These are phyloP conservation scores for Larix kaempferi DNA, from an alignment of 75 land plant genomes.

Conservation along the genomic window DNA sequence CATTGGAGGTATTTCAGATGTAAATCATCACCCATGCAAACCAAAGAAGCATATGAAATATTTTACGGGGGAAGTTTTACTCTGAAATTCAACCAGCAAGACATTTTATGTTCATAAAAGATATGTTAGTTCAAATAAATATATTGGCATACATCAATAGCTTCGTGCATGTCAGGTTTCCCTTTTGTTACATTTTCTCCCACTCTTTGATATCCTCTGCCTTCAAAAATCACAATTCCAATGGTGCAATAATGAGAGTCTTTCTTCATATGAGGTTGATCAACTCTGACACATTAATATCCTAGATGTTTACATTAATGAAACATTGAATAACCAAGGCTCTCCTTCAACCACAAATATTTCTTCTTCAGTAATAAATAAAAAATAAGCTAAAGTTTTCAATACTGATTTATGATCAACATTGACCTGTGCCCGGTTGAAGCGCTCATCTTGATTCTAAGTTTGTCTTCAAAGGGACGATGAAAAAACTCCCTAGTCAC, in stretches of 20 bases:
- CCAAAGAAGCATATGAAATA: background rate
- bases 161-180: conserved; percentile 85
- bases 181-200: conserved; percentile 90
- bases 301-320: background rate
- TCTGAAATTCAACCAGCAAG: background rate
- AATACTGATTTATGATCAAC: background rate
- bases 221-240: conserved; percentile 13
- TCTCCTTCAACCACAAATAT: background rate
- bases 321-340: background rate
- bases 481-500: conserved; percentile 56
- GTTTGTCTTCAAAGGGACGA: conserved; percentile 65
- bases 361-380: background rate
- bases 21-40: background rate
- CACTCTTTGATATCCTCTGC: conserved; percentile 86
- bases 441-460: conserved; percentile 68
- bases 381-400: background rate
- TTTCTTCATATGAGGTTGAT: background rate
- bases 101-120: background rate
- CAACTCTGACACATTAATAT: conserved; percentile 7
- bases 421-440: conserved; percentile 71
- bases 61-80: background rate
- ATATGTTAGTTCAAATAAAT: background rate
- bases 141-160: conserved; percentile 70
- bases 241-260: background rate
- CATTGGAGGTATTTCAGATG: background rate